phyloP scores from a whole-genome alignment of 1,139 yeast genomes.

The Wickerhamomyces sp. region DNA sequence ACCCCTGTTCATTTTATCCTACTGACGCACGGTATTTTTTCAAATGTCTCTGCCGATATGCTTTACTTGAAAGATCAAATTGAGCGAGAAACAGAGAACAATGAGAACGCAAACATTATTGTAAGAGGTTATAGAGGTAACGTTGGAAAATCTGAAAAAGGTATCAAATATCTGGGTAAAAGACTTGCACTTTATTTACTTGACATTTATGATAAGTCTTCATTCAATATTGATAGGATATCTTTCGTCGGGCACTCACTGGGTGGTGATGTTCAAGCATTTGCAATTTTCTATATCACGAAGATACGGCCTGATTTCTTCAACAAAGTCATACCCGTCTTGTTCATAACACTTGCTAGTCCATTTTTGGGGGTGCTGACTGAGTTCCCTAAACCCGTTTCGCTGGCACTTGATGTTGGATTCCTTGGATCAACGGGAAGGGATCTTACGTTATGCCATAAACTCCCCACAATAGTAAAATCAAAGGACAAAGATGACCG shows the following conservation, averaged over 20 bases:
- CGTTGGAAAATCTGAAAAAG: slow-evolving; percentile 59
- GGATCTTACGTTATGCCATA: slow-evolving; percentile 46
- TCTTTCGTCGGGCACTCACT: slow-evolving; percentile 62
- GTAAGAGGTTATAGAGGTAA: slow-evolving; percentile 59
- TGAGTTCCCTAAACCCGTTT: slow-evolving; percentile 55
- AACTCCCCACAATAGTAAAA: slow-evolving; percentile 24
- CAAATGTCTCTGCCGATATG: slow-evolving; percentile 62
- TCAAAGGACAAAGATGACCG: slow-evolving; percentile 1
- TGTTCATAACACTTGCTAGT: slow-evolving; percentile 55
- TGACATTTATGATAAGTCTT: slow-evolving; percentile 37
- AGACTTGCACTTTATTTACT: slow-evolving; percentile 55
- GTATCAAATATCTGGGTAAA: slow-evolving; percentile 56
- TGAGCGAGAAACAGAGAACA: slow-evolving; percentile 30
- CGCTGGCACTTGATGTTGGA: slow-evolving; percentile 58
- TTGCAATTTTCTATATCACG: slow-evolving; percentile 51
- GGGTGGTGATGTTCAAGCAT: slow-evolving; percentile 64
- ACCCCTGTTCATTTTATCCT: slow-evolving; percentile 56
- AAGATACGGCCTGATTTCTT: slow-evolving; percentile 53
- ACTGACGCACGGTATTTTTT: slow-evolving; percentile 64
- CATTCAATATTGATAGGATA: slow-evolving; percentile 40
- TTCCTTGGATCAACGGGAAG: slow-evolving; percentile 61
- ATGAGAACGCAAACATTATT: slow-evolving; percentile 36
- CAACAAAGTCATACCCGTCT: slow-evolving; percentile 43
- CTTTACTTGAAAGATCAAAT: slow-evolving; percentile 55
- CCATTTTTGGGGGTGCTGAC: slow-evolving; percentile 60